Conservation (phyloP, 345 rosid species). For the Dimocarpus longan region DNA sequence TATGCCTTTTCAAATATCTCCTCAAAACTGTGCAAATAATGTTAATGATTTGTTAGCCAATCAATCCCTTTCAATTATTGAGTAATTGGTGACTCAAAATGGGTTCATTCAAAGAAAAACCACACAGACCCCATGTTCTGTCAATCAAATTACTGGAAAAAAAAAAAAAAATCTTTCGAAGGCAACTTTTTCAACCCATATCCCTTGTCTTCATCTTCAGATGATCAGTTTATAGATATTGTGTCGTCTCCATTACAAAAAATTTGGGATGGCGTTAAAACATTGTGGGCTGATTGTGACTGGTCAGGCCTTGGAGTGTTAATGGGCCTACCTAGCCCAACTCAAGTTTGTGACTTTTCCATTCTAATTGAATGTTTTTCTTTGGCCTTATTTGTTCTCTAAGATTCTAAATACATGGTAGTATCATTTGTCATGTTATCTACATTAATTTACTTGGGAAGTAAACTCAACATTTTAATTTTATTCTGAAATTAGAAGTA, state of each 20-base stretch:
- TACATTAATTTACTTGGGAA: too few relatives aligned
- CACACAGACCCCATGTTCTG: slow-evolving; percentile 10
- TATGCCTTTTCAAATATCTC: not conserved
- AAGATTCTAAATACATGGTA: too few relatives aligned
- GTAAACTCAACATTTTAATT: too few relatives aligned
- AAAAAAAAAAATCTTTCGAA: not conserved
- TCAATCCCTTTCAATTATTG: slow-evolving; percentile 17
- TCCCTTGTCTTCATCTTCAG: slow-evolving; percentile 13
- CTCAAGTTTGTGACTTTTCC: not conserved
- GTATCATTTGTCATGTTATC: too few relatives aligned
- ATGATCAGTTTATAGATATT: slow-evolving; percentile 1
- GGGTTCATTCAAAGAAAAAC: slow-evolving; percentile 11
- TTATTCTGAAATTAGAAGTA: too few relatives aligned
- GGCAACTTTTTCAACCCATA: slow-evolving; percentile 4
- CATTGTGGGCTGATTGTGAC: slow-evolving; percentile 17
- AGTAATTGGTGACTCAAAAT: not conserved
- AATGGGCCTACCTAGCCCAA: slow-evolving; percentile 20
- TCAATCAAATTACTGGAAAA: slow-evolving; percentile 8
- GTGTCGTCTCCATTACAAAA: not conserved
- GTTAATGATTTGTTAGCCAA: slow-evolving; percentile 20
- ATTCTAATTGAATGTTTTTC: too few relatives aligned
- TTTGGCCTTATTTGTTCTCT: too few relatives aligned
- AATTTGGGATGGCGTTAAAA: not conserved
- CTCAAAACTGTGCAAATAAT: slow-evolving; percentile 17
- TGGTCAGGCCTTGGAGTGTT: not conserved